phyloP scores from a whole-genome alignment of 768 basidiomycete species.

The Xerocomellus intermedius region DNA sequence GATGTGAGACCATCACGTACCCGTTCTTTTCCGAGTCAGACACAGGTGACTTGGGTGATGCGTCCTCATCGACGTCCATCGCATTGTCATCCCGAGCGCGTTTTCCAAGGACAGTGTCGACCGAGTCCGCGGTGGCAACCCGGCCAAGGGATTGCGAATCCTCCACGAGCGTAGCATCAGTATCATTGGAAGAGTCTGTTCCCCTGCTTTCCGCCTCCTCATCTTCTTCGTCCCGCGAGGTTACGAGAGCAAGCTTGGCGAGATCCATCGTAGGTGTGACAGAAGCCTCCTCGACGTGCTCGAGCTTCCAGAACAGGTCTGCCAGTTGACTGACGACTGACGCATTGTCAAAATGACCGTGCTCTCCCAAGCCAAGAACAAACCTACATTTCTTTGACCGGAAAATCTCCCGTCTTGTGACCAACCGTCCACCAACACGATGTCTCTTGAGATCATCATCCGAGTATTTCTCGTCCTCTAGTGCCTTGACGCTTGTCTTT shows the following conservation, averaged over 20 bases:
- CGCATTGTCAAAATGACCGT: constrained; percentile 10
- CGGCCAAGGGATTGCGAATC: constrained; percentile 46
- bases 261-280: constrained; percentile 85
- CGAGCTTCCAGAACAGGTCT: constrained; percentile 73
- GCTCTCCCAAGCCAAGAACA: not conserved
- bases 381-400: constrained; percentile 81
- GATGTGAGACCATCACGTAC: constrained; percentile 41
- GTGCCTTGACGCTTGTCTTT: constrained; percentile 48
- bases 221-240: constrained; percentile 87
- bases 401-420: constrained; percentile 76
- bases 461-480: constrained; percentile 69
- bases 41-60: constrained; percentile 29
- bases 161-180: constrained; percentile 86
- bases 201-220: constrained; percentile 70
- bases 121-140: constrained; percentile 31
- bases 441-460: constrained; percentile 82
- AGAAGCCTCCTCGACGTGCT: constrained; percentile 59
- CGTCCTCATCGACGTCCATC: constrained; percentile 54
- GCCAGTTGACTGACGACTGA: constrained; percentile 81
- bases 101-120: constrained; percentile 67
- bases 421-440: constrained; percentile 83
- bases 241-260: constrained; percentile 88
- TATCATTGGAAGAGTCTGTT: constrained; percentile 82
- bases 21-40: constrained; percentile 42
- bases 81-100: constrained; percentile 50